Percentiles rank a stretch among this genome's conserved stretches.
These are phyloP conservation scores for Peronospora tabacina DNA, from an alignment of 352 stramenopile species.

Conservation along the genomic window DNA sequence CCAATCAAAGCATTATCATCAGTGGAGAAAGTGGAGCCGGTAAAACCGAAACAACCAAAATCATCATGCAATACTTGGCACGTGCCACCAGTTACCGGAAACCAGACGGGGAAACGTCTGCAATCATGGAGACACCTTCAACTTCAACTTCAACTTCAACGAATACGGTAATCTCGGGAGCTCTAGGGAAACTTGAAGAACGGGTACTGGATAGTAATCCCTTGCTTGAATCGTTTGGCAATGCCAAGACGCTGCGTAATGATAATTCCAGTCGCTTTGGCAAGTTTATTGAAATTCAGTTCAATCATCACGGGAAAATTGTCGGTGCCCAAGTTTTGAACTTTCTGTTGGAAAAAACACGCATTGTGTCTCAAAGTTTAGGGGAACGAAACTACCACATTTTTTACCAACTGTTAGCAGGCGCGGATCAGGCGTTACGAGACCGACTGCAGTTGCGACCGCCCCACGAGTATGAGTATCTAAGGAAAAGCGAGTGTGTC, in stretches of 20 bases:
- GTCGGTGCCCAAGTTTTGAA: slow-evolving; percentile 87
- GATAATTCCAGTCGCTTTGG: slow-evolving; percentile 96
- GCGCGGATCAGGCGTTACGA: slow-evolving; percentile 59
- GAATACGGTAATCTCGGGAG: slow-evolving; percentile 79
- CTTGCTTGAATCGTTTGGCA: slow-evolving; percentile 86
- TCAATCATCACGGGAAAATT: slow-evolving; percentile 89
- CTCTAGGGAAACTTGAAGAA: slow-evolving; percentile 81
- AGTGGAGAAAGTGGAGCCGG: slow-evolving; percentile 86
- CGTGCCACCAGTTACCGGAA: slow-evolving; percentile 70
- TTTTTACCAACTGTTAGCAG: slow-evolving; percentile 92
- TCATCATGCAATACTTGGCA: slow-evolving; percentile 88
- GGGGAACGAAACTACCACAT: slow-evolving; percentile 96
- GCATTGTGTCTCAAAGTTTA: slow-evolving; percentile 82
- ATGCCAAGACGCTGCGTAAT: slow-evolving; percentile 93
- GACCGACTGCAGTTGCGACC: slow-evolving; percentile 64
- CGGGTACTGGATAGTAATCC: slow-evolving; percentile 85
- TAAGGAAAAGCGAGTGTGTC: slow-evolving; percentile 84
- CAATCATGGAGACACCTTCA: slow-evolving; percentile 11
- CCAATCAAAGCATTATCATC: slow-evolving; percentile 90
- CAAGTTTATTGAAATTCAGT: slow-evolving; percentile 97
- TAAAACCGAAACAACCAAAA: slow-evolving; percentile 90
- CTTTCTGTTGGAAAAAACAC: slow-evolving; percentile 88
- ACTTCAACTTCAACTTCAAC: too few relatives aligned
- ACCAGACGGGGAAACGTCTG: slow-evolving; percentile 16
- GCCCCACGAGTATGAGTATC: slow-evolving; percentile 80